Evolutionary conservation across 305 asterid genomes (phyloP), one percentile per base, ranked within the genome.

Genomic region (Nicotiana rustica): DNA sequence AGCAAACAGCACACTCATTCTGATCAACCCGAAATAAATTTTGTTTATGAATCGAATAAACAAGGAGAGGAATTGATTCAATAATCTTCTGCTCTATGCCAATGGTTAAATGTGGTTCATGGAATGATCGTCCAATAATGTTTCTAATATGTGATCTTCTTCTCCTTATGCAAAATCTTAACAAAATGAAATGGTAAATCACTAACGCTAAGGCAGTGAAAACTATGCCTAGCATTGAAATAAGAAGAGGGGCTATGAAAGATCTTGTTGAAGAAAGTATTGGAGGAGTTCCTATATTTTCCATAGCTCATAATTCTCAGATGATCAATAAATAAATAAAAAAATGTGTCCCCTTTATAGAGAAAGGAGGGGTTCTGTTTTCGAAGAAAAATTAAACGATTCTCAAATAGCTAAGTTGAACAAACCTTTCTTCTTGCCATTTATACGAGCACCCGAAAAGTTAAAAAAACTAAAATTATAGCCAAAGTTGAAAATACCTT

Each of bases 1-100:
- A 79, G 64, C 97, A 93, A 73, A 93, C 93, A 4, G 75, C 92
- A 78, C 97, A 93, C 84, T 90, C 97, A 4, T 60, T 89, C 52
- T 84, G 88, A 83, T 83, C 90, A 4, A 25, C 61, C 9, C 79
- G 78, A 29, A 82, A 85, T 3, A 36, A 44, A 17, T 38, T 75
- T 83, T 73, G 15, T 77, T 69, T 79, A 62, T 80, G 81, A 13
- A 62, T 31, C 41, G 90, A 66, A 86, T 89, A 91, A 33, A 33
- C 35, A 33, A 33, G 35, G 35, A 33, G 35, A 33, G 35, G 35
- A 33, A 33, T 33, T 33, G 35, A 33, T 33, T 33, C 35, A 33
- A 33, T 33, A 33, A 33, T 33, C 35, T 33, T 33, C 35, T 33
- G 35, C 35, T 33, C 35, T 33, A 33, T 33, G 35, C 94, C 94